A percentile compares a stretch with the other conserved stretches of the same genome.
Conservation (phyloP, 768 basidiomycete species). For the Suillus variegatus region DNA sequence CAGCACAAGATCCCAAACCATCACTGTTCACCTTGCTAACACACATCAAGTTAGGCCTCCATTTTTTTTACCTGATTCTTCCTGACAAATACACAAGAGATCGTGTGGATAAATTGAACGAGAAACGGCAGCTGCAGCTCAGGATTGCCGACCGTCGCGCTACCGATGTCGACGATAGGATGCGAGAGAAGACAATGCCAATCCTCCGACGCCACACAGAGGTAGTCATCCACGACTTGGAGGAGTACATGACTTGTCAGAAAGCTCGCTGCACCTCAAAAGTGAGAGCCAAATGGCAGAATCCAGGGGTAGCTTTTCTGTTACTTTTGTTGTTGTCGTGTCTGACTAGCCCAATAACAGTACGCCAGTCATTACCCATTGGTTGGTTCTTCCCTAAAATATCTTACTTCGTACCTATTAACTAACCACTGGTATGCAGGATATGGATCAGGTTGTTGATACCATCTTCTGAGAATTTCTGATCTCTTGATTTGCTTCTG, state of each 20-base stretch:
- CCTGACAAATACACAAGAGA: slow-evolving; percentile 10
- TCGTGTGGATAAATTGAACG: slow-evolving; percentile 19
- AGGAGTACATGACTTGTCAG: slow-evolving; percentile 4
- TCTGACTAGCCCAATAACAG: slow-evolving; percentile 9
- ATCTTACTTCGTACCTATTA: background rate
- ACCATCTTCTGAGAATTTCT: background rate
- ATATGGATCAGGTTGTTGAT: slow-evolving; percentile 1
- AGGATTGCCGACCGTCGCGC: slow-evolving; percentile 13
- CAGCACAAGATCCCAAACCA: slow-evolving; percentile 23
- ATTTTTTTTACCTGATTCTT: background rate
- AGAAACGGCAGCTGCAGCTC: slow-evolving; percentile 14
- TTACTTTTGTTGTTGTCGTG: background rate
- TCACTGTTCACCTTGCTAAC: slow-evolving; percentile 25
- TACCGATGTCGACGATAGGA: slow-evolving; percentile 13
- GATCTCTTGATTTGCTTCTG: background rate
- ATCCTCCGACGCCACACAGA: slow-evolving; percentile 16
- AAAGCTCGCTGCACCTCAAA: background rate
- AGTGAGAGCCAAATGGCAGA: background rate
- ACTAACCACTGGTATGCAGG: background rate
- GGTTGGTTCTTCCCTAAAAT: slow-evolving; percentile 1
- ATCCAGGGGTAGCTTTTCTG: background rate
- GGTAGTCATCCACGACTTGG: slow-evolving; percentile 11
- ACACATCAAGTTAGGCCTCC: slow-evolving; percentile 23
- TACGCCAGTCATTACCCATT: slow-evolving; percentile 13
- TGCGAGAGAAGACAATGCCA: slow-evolving; percentile 9